These are phyloP conservation scores for Suillus ampliporus DNA, from an alignment of 768 basidiomycete species.

Conservation along the genomic window DNA sequence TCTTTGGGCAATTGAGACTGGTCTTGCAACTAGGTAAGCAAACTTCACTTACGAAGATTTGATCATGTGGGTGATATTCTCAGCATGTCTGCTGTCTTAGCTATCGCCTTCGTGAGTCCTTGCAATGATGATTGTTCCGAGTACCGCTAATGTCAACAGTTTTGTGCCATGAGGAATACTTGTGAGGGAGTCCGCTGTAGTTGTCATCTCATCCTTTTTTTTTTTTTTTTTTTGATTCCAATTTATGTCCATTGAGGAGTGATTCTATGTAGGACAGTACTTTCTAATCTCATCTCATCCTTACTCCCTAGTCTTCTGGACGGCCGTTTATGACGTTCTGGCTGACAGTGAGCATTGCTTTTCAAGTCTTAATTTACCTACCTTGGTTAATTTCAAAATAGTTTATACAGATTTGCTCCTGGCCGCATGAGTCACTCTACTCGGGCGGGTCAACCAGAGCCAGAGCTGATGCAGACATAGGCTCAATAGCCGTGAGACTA, in stretches of 20 bases:
- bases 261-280: too few species aligned
- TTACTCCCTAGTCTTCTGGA: slow-evolving; percentile 10
- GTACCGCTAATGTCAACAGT: neutral
- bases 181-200: neutral
- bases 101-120: slow-evolving; percentile 9
- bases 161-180: neutral
- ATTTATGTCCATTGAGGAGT: too few species aligned
- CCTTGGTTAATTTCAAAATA: neutral
- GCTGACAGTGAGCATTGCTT: slow-evolving; percentile 10
- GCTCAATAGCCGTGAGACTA: neutral
- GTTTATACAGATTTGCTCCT: slow-evolving; percentile 2
- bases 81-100: slow-evolving; percentile 11
- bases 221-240: too few species aligned
- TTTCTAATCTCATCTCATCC: neutral
- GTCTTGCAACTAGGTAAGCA: slow-evolving; percentile 7
- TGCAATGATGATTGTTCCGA: neutral
- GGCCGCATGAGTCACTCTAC: neutral
- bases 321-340: slow-evolving; percentile 8
- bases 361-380: neutral
- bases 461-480: neutral
- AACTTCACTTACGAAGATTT: neutral
- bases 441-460: neutral
- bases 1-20: slow-evolving; percentile 8
- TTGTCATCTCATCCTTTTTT: neutral
- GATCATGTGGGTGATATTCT: neutral